Evolutionary conservation across 1,139 yeast species (phyloP).

Genomic region (Meyerozyma elateridarum): DNA sequence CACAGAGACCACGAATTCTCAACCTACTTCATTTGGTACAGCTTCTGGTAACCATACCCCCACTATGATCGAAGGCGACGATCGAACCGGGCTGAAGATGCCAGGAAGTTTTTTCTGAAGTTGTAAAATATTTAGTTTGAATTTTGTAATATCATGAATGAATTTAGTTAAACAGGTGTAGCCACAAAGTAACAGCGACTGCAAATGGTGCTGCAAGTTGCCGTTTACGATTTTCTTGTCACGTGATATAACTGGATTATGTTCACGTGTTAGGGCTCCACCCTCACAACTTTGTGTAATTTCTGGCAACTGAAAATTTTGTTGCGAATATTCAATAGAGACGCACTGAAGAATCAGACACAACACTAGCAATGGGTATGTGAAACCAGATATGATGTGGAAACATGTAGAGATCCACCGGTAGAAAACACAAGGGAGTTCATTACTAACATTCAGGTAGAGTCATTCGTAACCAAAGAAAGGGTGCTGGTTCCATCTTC

Average conservation of each 20-base stretch:
- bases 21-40: too few species aligned
- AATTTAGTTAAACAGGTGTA: too few species aligned
- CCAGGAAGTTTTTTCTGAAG: slow-evolving; percentile 4
- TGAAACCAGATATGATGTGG: background rate
- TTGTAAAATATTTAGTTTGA: too few species aligned
- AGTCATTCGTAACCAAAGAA: slow-evolving; percentile 99
- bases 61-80: too few species aligned
- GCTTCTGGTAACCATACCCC: too few species aligned
- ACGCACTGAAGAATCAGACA: slow-evolving; percentile 4
- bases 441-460: slow-evolving; percentile 62
- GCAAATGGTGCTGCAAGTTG: too few species aligned
- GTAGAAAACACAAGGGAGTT: too few species aligned
- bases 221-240: too few species aligned
- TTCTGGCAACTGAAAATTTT: slow-evolving; percentile 4
- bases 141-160: background rate
- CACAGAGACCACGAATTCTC: too few species aligned
- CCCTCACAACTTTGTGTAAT: slow-evolving; percentile 1
- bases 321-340: slow-evolving; percentile 3
- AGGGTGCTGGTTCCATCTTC: slow-evolving; percentile 99
- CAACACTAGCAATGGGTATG: slow-evolving; percentile 4
- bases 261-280: slow-evolving; percentile 3
- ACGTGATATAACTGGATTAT: too few species aligned
- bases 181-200: too few species aligned
- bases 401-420: too few species aligned
- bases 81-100: background rate